Percentiles rank a stretch among this genome's conserved stretches.
Evolutionary conservation across 257 asterid species (phyloP).

Genomic region (Coffea canephora): DNA sequence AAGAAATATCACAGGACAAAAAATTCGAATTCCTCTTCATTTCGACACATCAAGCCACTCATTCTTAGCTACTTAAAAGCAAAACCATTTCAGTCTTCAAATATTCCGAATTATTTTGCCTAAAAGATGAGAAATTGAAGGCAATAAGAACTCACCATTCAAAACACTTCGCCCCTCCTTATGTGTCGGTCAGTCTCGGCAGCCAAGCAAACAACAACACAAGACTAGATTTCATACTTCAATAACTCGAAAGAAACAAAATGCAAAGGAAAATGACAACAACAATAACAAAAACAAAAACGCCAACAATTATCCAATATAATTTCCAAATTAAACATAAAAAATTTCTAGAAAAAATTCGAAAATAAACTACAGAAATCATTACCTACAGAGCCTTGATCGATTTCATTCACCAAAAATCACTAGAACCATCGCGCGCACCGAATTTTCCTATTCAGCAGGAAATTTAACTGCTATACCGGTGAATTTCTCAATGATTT

Average conservation of each 20-base stretch:
- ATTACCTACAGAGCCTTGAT: constrained; percentile 17
- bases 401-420: background rate
- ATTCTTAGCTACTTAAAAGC: background rate
- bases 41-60: background rate
- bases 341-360: background rate
- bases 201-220: constrained; percentile 14
- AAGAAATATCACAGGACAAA: too few species aligned
- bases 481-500: background rate
- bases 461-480: background rate
- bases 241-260: constrained; percentile 16
- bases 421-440: background rate
- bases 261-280: too few species aligned
- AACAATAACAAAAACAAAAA: background rate
- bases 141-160: constrained; percentile 8
- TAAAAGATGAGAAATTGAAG: background rate
- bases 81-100: background rate
- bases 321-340: background rate
- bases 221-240: constrained; percentile 21
- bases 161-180: constrained; percentile 14
- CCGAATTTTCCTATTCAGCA: background rate
- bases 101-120: background rate
- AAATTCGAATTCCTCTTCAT: background rate
- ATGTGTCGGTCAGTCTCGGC: constrained; percentile 6
- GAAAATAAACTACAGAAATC: constrained; percentile 3
- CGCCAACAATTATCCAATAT: background rate